These are phyloP conservation scores for Kwoniella shivajii DNA, from an alignment of 1,284 basidiomycete genomes.

Conservation along the genomic window DNA sequence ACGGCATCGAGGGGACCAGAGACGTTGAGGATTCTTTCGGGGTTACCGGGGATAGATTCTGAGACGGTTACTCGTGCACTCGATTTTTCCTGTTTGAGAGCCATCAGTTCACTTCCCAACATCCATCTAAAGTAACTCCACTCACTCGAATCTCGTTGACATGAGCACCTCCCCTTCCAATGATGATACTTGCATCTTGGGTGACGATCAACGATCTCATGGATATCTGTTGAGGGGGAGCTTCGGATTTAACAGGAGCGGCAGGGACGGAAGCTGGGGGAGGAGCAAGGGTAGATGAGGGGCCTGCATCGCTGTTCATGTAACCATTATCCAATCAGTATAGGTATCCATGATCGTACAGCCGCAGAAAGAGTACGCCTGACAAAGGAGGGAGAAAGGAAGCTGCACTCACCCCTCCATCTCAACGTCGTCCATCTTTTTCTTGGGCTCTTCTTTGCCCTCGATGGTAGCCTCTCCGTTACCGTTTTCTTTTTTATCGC, in stretches of 20 bases:
- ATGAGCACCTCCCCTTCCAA: slow-evolving; percentile 92
- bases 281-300: slow-evolving; percentile 31
- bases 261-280: slow-evolving; percentile 36
- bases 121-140: not conserved
- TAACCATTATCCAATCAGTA: not conserved
- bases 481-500: slow-evolving; percentile 13
- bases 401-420: slow-evolving; percentile 41
- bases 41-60: slow-evolving; percentile 95
- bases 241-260: slow-evolving; percentile 43
- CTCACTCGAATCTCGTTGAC: slow-evolving; percentile 89
- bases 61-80: slow-evolving; percentile 93
- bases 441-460: slow-evolving; percentile 15
- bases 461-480: slow-evolving; percentile 7
- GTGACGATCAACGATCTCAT: slow-evolving; percentile 98
- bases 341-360: not conserved
- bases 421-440: slow-evolving; percentile 47
- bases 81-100: slow-evolving; percentile 70
- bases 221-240: slow-evolving; percentile 64
- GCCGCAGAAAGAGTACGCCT: not conserved
- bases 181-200: slow-evolving; percentile 98
- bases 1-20: slow-evolving; percentile 97
- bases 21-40: slow-evolving; percentile 96
- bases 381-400: not conserved
- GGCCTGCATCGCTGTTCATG: slow-evolving; percentile 33
- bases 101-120: not conserved